Conservation (phyloP, 2,329 filamentous ascomycete genomes). For the Phyllosticta citrichinensis region DNA sequence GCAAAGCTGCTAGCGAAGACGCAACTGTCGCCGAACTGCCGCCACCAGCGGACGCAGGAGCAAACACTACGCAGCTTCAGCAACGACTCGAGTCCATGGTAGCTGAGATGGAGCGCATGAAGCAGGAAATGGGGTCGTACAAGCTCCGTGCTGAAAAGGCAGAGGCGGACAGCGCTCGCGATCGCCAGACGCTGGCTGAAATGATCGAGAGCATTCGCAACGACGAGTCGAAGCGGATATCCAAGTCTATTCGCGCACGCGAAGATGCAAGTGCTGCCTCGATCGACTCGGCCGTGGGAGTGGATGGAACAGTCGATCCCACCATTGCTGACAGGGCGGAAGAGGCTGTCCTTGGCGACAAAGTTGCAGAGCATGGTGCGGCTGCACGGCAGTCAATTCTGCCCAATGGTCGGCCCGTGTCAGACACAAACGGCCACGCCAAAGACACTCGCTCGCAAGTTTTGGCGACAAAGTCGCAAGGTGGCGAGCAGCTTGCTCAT, state of each 20-base stretch:
- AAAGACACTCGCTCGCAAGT: conserved; percentile 16
- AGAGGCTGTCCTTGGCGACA: background rate
- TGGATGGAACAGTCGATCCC: conserved; percentile 16
- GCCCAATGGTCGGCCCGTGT: conserved; percentile 23
- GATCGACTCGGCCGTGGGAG: conserved; percentile 8
- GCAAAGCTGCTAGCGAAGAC: conserved; percentile 7
- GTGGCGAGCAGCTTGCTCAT: conserved; percentile 19
- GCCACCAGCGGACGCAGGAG: conserved; percentile 25
- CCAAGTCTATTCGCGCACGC: conserved; percentile 29
- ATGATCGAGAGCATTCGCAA: conserved; percentile 76
- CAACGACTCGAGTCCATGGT: conserved; percentile 66
- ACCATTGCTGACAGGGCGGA: conserved; percentile 3
- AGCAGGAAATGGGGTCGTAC: conserved; percentile 68
- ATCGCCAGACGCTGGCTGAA: conserved; percentile 67
- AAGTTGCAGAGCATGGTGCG: background rate
- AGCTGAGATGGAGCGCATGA: conserved; percentile 70
- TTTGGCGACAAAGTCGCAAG: conserved; percentile 19
- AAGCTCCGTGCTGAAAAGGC: conserved; percentile 68
- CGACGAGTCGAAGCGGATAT: conserved; percentile 49
- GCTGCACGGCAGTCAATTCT: conserved; percentile 10
- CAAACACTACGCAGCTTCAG: conserved; percentile 46
- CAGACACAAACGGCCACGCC: conserved; percentile 18
- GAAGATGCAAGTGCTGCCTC: conserved; percentile 16
- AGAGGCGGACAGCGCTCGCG: conserved; percentile 63
- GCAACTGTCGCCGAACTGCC: conserved; percentile 17